Evolutionary conservation across 495 filamentous ascomycete genomes (phyloP).

Genomic region (Neurospora cerealis): DNA sequence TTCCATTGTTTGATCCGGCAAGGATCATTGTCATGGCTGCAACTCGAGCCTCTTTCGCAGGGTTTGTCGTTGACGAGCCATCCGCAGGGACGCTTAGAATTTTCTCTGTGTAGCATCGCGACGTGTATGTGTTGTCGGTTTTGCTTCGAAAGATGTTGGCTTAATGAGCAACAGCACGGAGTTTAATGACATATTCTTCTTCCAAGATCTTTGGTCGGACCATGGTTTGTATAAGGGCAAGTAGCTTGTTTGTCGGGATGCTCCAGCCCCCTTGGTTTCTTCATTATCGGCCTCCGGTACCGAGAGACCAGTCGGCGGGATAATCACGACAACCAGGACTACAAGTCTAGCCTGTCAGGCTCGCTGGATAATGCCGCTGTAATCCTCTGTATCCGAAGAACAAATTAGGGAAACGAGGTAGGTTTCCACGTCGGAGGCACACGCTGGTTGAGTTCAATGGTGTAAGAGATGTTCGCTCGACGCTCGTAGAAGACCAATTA

Average conservation of each 20-base stretch:
- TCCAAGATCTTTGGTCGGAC: neutral
- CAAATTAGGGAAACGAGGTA: neutral
- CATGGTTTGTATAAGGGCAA: neutral
- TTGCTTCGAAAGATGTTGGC: neutral
- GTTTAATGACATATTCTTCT: neutral
- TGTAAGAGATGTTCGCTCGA: neutral
- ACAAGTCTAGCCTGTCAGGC: neutral
- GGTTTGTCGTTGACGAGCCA: neutral
- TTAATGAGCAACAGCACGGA: neutral
- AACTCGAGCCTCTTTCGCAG: neutral
- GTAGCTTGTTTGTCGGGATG: neutral
- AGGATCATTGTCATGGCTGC: neutral
- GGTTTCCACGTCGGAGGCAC: neutral
- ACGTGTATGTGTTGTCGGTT: neutral
- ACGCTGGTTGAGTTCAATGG: neutral
- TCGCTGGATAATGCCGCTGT: neutral
- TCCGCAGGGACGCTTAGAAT: neutral
- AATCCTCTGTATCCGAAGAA: neutral
- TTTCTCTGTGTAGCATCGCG: neutral
- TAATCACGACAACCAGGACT: neutral
- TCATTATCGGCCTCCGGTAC: neutral
- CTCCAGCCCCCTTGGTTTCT: neutral
- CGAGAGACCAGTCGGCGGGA: neutral
- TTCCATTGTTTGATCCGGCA: neutral
- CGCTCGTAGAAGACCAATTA: neutral